Base-by-base conservation (phyloP, 192 early-diverging fungal genomes). In the Entomortierella parvispora region DNA sequence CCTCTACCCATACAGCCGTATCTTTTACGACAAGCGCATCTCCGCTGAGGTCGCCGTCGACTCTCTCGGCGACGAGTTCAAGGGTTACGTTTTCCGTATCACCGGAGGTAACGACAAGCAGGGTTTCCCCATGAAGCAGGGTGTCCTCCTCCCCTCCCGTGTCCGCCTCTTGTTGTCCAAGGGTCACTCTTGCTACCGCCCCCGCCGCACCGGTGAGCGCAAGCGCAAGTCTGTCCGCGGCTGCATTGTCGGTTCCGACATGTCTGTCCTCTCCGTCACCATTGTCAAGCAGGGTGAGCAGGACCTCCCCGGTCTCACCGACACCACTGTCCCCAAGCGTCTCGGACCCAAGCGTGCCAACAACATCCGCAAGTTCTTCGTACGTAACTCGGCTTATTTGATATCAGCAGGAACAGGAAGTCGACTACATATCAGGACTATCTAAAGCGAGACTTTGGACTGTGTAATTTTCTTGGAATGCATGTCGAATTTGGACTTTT, bases 91-190 rank as follows among this genome's bases (percentile, higher is more conserved):
- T 79, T 96, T 99, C 92, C 95, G 95, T 78, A 97, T 99, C 85
- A 94, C 96, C 62, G 97, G 97, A 82, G 97, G 97, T 78, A 98
- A 99, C 92, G 97, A 99, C 90, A 99, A 99, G 92, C 94, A 96
- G 86, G 94, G 94, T 84, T 99, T 99, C 94, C 97, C 97, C 70
- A 99, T 99, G 97, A 99, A 98, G 92, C 97, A 99, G 89, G 97
- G 97, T 94, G 94, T 99, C 68, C 76, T 82, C 59, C 65, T 88
- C 51, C 88, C 87, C 48, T 75, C 85, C 81, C 92, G 92, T 86
- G 91, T 91, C 67, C 87, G 90, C 54, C 86, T 94, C 76, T 87
- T 94, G 78, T 84, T 94, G 72, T 89, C 90, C 70, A 90, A 94
- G 85, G 97, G 97, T 72, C 96, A 97, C 93, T 97, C 96, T 67